Base-by-base conservation (phyloP, 2,329 filamentous ascomycete species). In the Aschersonia sp. region DNA sequence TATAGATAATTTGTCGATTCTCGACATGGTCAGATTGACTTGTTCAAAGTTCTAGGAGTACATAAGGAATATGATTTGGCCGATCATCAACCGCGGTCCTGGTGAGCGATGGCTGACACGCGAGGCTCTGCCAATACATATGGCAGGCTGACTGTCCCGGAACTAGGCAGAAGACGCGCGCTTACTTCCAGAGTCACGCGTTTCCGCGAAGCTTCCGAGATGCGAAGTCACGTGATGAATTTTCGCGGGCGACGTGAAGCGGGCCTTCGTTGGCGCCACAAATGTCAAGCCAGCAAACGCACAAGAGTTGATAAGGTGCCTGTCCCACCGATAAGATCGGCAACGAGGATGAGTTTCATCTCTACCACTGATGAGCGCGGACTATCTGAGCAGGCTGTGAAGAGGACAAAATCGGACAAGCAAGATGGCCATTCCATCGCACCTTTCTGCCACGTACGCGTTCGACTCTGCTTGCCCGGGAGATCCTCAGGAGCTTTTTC, bases 1-100 rank as follows among this genome's bases (percentile, higher is more conserved):
- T 52, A 97, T 92, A 54, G 83, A 85, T 56, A 95, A 77, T 61
- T 89, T 94, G 61, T 95, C 87, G 57, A 97, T 89, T 63, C 80
- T 84, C 54, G 89, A 86, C 86, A 76, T 75, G 57, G 44, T 62
- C 35, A 37, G 4, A 37, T 9, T 8, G 35, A 9, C 4, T 37
- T 12, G 35, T 1, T 37, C 35, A 8, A 8, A 8, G 8, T 37
- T 37, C 8, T 37, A 9, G 8, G 35, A 37, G 35, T 8, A 37
- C 8, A 4, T 37, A 2, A 9, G 35, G 22, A 22, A 22, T 22
- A 22, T 22, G 2, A 22, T 22, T 22, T 22, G 22, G 4, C 22
- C 3, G 22, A 3, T 2, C 2, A 22, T 22, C 22, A 22, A 22
- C 22, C 22, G 22, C 22, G 22, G 22, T 22, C 22, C 22, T 22